A percentile compares a stretch with the other conserved stretches of the same genome.
phyloP scores from a whole-genome alignment of 2,329 filamentous ascomycete genomes.

The Reticulascus tulasneorum region DNA sequence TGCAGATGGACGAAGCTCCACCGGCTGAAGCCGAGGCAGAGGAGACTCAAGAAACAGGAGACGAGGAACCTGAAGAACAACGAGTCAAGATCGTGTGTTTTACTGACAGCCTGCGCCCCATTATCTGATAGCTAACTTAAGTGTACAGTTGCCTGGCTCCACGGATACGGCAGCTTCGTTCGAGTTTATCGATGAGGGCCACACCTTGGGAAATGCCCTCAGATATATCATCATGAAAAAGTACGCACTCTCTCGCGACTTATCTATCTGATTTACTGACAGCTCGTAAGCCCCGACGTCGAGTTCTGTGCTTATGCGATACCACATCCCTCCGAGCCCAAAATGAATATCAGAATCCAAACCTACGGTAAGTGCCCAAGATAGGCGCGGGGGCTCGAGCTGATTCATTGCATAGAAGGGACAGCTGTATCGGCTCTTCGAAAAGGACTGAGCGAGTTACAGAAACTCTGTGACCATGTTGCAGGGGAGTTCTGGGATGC shows the following conservation, averaged over 20 bases:
- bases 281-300: slow-evolving; percentile 69
- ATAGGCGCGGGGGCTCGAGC: slow-evolving; percentile 2
- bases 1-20: slow-evolving; percentile 27
- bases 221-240: slow-evolving; percentile 99
- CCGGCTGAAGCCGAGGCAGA: slow-evolving; percentile 26
- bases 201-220: slow-evolving; percentile 91
- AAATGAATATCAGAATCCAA: slow-evolving; percentile 97
- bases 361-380: slow-evolving; percentile 70
- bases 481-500: slow-evolving; percentile 86
- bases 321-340: slow-evolving; percentile 89
- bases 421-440: slow-evolving; percentile 81
- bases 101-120: not conserved
- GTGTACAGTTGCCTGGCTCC: slow-evolving; percentile 70
- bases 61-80: slow-evolving; percentile 47
- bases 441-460: slow-evolving; percentile 84
- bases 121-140: not conserved
- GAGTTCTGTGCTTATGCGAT: slow-evolving; percentile 99
- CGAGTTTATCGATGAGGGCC: slow-evolving; percentile 89
- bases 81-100: slow-evolving; percentile 58
- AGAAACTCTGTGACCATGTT: slow-evolving; percentile 90
- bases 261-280: no score
- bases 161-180: slow-evolving; percentile 89
- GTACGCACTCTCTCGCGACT: slow-evolving; percentile 50
- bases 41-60: slow-evolving; percentile 40
- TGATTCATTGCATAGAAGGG: slow-evolving; percentile 51